These are phyloP conservation scores for Phytophthora citrophthora DNA, from an alignment of 352 stramenopile genomes.

Conservation along the genomic window DNA sequence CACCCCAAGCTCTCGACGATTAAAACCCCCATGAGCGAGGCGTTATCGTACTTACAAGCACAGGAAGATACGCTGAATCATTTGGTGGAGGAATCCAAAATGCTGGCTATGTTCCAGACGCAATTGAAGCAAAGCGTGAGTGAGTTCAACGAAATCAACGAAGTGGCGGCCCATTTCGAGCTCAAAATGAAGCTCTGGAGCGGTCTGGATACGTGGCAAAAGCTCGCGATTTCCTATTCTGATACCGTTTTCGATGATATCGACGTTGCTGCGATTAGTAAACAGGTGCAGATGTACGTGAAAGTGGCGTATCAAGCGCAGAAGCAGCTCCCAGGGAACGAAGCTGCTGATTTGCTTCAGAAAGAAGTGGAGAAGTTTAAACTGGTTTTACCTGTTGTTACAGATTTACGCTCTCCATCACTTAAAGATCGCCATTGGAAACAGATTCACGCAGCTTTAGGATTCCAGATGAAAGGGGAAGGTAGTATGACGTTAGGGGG, in stretches of 20 bases:
- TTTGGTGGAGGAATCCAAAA: constrained; percentile 84
- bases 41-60: constrained; percentile 72
- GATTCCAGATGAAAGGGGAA: constrained; percentile 90
- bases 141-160: constrained; percentile 91
- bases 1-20: constrained; percentile 81
- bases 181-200: constrained; percentile 94
- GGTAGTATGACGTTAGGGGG: constrained; percentile 81
- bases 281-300: constrained; percentile 89
- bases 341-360: constrained; percentile 83
- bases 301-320: constrained; percentile 88
- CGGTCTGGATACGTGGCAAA: constrained; percentile 85
- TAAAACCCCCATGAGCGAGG: constrained; percentile 75
- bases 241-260: constrained; percentile 89
- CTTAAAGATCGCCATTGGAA: constrained; percentile 83
- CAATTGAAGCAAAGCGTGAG: constrained; percentile 88
- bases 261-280: constrained; percentile 88
- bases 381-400: constrained; percentile 80
- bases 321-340: constrained; percentile 89
- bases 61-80: constrained; percentile 78
- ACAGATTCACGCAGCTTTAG: constrained; percentile 78
- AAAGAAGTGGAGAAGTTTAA: constrained; percentile 92
- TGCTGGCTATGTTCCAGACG: constrained; percentile 88
- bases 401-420: constrained; percentile 66
- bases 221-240: constrained; percentile 77
- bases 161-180: constrained; percentile 85